These are phyloP conservation scores for Podospora pseudocomata DNA, from an alignment of 495 filamentous ascomycete species.

Conservation along the genomic window DNA sequence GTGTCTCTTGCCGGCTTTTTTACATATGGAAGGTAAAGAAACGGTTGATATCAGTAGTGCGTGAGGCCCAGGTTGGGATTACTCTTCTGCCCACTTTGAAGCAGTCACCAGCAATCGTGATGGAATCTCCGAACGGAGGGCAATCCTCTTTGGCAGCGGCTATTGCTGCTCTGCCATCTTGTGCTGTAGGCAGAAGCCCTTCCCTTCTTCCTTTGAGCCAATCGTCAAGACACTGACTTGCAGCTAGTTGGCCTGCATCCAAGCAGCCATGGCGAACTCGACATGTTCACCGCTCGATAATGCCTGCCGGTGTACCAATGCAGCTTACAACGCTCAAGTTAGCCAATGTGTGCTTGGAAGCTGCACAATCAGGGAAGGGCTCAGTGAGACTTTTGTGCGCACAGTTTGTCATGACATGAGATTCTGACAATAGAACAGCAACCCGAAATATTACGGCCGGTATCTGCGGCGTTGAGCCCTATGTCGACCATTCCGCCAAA, in stretches of 20 bases:
- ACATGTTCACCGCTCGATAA: background rate
- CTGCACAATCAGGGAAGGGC: background rate
- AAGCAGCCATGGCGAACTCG: background rate
- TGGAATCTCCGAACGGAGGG: too few relatives aligned
- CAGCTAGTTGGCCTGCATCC: background rate
- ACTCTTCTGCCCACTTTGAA: too few relatives aligned
- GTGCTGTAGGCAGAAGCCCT: too few relatives aligned
- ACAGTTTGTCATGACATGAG: background rate
- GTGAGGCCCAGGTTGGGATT: too few relatives aligned
- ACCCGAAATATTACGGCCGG: background rate
- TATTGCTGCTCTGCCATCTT: too few relatives aligned
- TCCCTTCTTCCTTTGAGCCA: too few relatives aligned
- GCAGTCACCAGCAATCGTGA: too few relatives aligned
- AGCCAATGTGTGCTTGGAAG: background rate
- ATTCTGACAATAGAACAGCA: background rate
- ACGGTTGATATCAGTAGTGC: too few relatives aligned
- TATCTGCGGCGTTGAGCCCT: background rate
- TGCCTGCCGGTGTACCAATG: background rate
- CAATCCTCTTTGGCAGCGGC: too few relatives aligned
- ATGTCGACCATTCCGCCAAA: conserved; percentile 5
- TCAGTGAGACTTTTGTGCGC: background rate
- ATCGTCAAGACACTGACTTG: too few relatives aligned
- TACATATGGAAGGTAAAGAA: too few relatives aligned
- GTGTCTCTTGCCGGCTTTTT: too few relatives aligned
- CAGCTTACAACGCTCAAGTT: conserved; percentile 3